Percentiles rank a stretch among this genome's conserved stretches.
These are phyloP conservation scores for Imleria badia DNA, from an alignment of 768 basidiomycete species.

Conservation along the genomic window DNA sequence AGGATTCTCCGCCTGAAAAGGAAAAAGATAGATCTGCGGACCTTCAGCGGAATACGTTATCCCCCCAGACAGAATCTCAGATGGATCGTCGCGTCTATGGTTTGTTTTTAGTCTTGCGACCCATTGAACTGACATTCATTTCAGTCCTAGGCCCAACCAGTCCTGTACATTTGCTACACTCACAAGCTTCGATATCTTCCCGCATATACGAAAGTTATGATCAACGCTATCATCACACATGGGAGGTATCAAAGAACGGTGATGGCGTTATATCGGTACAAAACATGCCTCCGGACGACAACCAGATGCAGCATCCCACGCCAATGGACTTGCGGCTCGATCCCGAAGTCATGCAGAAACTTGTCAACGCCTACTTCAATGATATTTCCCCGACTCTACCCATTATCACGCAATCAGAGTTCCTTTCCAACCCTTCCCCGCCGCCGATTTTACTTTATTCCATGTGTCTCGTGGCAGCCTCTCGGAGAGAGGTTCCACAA, in stretches of 20 bases:
- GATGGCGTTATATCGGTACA: slow-evolving; percentile 87
- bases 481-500: slow-evolving; percentile 80
- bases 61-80: slow-evolving; percentile 48
- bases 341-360: slow-evolving; percentile 71
- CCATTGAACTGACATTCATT: slow-evolving; percentile 31
- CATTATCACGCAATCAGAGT: slow-evolving; percentile 85
- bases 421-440: slow-evolving; percentile 70
- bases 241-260: slow-evolving; percentile 79
- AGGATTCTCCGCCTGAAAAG: slow-evolving; percentile 49
- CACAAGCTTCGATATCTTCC: slow-evolving; percentile 81
- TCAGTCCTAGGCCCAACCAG: slow-evolving; percentile 75
- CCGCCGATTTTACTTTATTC: slow-evolving; percentile 87
- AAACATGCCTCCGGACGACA: slow-evolving; percentile 58
- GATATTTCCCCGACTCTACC: slow-evolving; percentile 90
- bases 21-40: slow-evolving; percentile 35
- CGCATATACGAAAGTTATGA: slow-evolving; percentile 87
- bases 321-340: slow-evolving; percentile 74
- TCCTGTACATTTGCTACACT: slow-evolving; percentile 83
- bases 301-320: slow-evolving; percentile 53
- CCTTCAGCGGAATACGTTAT: slow-evolving; percentile 35
- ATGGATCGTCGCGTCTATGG: slow-evolving; percentile 66
- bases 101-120: slow-evolving; percentile 33
- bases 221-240: slow-evolving; percentile 82
- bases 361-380: slow-evolving; percentile 89
- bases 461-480: slow-evolving; percentile 90